These are phyloP conservation scores for Wickerhamiella cacticola DNA, from an alignment of 805 yeast species.

Conservation along the genomic window DNA sequence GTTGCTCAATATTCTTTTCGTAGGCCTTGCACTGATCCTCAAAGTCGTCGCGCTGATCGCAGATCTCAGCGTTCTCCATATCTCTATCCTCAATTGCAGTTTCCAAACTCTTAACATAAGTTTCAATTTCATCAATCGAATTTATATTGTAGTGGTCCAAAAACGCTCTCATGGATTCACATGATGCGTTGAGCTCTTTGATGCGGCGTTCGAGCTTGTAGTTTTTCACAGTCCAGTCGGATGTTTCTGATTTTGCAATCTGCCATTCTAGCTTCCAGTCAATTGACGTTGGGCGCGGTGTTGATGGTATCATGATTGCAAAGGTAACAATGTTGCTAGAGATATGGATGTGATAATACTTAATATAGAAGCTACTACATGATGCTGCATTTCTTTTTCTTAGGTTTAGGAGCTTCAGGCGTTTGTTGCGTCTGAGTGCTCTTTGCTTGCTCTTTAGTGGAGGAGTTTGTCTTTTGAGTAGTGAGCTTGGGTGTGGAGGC, in stretches of 20 bases:
- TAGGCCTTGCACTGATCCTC: neutral
- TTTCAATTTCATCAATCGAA: neutral
- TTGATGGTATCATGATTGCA: neutral
- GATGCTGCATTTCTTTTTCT: constrained; percentile 12
- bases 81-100: neutral
- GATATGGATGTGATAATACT: neutral
- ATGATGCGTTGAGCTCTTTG: neutral
- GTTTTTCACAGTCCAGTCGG: neutral
- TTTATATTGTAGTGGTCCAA: neutral
- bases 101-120: neutral
- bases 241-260: neutral
- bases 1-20: neutral
- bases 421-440: neutral
- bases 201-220: neutral
- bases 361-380: too few relatives aligned
- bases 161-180: neutral
- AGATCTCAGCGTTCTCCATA: neutral
- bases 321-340: neutral
- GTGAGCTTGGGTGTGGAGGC: neutral
- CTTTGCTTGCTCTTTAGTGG: neutral
- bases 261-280: neutral
- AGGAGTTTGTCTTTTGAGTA: neutral
- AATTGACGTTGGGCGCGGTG: neutral
- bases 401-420: constrained; percentile 6
- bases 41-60: neutral